Conservation (phyloP, 2,329 filamentous ascomycete genomes). For the Calonectria pseudoturangicola region DNA sequence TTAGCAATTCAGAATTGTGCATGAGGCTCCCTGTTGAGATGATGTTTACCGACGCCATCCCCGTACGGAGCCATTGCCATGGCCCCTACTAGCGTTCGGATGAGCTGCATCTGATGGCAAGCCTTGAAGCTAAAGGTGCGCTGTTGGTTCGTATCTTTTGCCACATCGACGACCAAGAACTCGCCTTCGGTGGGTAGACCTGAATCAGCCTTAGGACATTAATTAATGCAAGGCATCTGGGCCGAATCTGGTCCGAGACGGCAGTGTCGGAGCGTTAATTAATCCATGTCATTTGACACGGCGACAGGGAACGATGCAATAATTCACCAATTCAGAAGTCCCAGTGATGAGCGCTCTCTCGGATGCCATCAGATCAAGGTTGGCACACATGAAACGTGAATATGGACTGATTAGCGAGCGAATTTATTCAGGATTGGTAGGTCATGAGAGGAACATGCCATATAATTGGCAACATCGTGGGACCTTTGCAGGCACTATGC, state of each 20-base stretch:
- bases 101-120: constrained; percentile 14
- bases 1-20: constrained; percentile 39
- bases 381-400: constrained; percentile 33
- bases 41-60: constrained; percentile 24
- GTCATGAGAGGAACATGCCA: constrained; percentile 48
- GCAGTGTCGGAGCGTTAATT: constrained; percentile 11
- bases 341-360: not conserved
- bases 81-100: constrained; percentile 18
- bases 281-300: constrained; percentile 22
- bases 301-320: constrained; percentile 28
- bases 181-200: constrained; percentile 14
- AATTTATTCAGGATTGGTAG: constrained; percentile 41
- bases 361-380: constrained; percentile 22
- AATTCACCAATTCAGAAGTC: constrained; percentile 15
- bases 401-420: constrained; percentile 42
- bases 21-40: constrained; percentile 43
- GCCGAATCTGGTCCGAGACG: constrained; percentile 7
- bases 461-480: constrained; percentile 40
- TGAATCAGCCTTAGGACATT: constrained; percentile 25
- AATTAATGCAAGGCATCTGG: constrained; percentile 28
- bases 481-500: constrained; percentile 50
- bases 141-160: constrained; percentile 24
- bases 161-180: constrained; percentile 16
- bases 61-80: constrained; percentile 3
- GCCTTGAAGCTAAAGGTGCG: constrained; percentile 9